These are phyloP conservation scores for Colletotrichum sp. DNA, from an alignment of 2,329 filamentous ascomycete genomes.

Conservation along the genomic window DNA sequence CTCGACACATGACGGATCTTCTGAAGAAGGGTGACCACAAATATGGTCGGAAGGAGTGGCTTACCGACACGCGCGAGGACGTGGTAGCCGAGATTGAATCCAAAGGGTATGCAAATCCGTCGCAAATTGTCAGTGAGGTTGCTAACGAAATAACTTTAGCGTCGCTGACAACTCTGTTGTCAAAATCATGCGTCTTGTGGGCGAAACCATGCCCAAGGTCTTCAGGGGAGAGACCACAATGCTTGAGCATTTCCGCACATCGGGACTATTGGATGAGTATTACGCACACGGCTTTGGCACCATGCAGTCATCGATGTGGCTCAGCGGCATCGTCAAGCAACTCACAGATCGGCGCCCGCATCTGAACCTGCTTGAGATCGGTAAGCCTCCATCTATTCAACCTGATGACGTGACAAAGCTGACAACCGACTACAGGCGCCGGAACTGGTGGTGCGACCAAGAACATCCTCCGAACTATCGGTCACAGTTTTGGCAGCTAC, in stretches of 20 bases:
- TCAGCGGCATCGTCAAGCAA: slow-evolving; percentile 37
- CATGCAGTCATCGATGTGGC: slow-evolving; percentile 32
- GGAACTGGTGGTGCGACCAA: slow-evolving; percentile 40
- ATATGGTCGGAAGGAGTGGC: slow-evolving; percentile 24
- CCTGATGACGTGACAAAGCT: background rate
- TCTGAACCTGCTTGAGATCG: background rate
- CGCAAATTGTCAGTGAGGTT: background rate
- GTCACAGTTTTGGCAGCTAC: slow-evolving; percentile 15
- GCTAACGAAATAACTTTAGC: background rate
- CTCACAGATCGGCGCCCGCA: background rate
- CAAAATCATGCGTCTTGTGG: background rate
- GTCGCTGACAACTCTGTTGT: background rate
- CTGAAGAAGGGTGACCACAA: slow-evolving; percentile 18
- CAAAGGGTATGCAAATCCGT: background rate
- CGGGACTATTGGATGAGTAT: slow-evolving; percentile 36
- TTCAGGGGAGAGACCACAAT: slow-evolving; percentile 37
- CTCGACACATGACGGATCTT: slow-evolving; percentile 26
- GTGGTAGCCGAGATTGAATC: background rate
- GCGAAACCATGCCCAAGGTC: slow-evolving; percentile 29
- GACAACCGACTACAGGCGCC: slow-evolving; percentile 31
- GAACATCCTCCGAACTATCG: slow-evolving; percentile 7
- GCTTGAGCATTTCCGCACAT: slow-evolving; percentile 39
- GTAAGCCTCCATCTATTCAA: background rate
- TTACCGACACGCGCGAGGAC: background rate
- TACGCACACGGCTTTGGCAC: slow-evolving; percentile 31